Evolutionary conservation across 2,329 filamentous ascomycete genomes (phyloP).

Genomic region (Pseudogymnoascus destructans): DNA sequence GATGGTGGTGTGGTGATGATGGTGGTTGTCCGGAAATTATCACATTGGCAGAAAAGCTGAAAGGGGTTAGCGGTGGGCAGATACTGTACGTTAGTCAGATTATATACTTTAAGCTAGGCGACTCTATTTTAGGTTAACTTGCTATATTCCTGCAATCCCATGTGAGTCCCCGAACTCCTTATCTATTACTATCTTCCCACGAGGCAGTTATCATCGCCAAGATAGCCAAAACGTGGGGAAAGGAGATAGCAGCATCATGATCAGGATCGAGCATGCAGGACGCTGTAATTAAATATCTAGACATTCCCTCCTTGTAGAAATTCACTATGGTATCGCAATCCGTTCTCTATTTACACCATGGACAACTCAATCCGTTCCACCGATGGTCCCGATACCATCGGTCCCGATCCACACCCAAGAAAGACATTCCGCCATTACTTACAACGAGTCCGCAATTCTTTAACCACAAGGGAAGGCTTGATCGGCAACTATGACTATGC

Average conservation of each 20-base stretch:
- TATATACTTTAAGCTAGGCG: background rate
- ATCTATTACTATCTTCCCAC: background rate
- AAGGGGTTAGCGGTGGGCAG: too few species aligned
- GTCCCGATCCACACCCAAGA: constrained; percentile 29
- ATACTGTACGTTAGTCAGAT: too few species aligned
- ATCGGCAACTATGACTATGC: constrained; percentile 82
- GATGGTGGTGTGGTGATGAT: too few species aligned
- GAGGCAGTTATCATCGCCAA: background rate
- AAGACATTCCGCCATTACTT: constrained; percentile 30
- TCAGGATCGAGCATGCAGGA: background rate
- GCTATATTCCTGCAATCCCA: background rate
- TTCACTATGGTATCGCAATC: background rate
- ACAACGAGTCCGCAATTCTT: constrained; percentile 30
- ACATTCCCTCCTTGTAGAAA: background rate
- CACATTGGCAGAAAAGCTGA: too few species aligned
- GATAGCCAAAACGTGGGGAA: background rate
- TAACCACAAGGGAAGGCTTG: constrained; percentile 52
- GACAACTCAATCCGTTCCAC: background rate
- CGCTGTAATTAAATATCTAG: background rate
- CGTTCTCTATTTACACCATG: background rate
- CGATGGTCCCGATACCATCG: constrained; percentile 32
- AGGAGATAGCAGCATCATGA: background rate
- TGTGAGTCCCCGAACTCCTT: background rate
- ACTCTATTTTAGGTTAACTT: background rate
- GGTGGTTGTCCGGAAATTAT: too few species aligned